Evolutionary conservation across 164 flowering plant species (phyloP), one percentile per base, ranked within the genome.

Genomic region (Aristolochia fimbriata): DNA sequence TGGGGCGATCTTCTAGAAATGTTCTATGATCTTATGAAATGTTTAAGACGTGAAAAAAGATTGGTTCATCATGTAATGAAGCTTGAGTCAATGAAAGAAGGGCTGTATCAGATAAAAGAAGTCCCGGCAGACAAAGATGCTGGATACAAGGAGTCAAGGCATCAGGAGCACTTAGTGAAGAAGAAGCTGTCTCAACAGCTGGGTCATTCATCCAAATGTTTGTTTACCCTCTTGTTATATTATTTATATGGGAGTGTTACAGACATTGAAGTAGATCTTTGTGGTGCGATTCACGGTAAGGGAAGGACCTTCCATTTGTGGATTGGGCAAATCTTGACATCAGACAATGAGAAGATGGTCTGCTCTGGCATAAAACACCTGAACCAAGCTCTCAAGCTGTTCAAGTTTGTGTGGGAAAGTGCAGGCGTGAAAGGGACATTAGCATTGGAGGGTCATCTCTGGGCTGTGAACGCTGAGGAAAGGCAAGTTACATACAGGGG

Each of bases 41-140:
- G 78, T 70, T 69, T 83, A 59, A 68, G 65, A 47, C 65, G 33
- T 46, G 89, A 86, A 56, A 65, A 64, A 23, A 67, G 63, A 45
- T 51, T 79, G 48, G 57, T 55, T 15, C 63, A 69, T 43, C 70
- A 83, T 62, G 67, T 81, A 48, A 57, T 52, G 22, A 93, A 93
- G 76, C 75, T 90, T 19, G 84, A 83, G 67, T 73, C 63, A 19
- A 84, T 90, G 96, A 90, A 79, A 77, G 96, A 93, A 76, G 99
- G 99, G 27, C 58, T 93, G 25, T 72, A 63, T 54, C 97, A 90
- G 70, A 79, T 93, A 45, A 88, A 75, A 74, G 88, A 93, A 69
- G 84, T 90, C 20, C 60, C 82, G 63, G 55, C 82, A 33, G 92
- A 81, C 45, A 80, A 67, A 68, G 78, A 74, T 33, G 76, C 82